phyloP scores from a whole-genome alignment of 2,329 filamentous ascomycete genomes.

The Zymoseptoria ardabiliae region DNA sequence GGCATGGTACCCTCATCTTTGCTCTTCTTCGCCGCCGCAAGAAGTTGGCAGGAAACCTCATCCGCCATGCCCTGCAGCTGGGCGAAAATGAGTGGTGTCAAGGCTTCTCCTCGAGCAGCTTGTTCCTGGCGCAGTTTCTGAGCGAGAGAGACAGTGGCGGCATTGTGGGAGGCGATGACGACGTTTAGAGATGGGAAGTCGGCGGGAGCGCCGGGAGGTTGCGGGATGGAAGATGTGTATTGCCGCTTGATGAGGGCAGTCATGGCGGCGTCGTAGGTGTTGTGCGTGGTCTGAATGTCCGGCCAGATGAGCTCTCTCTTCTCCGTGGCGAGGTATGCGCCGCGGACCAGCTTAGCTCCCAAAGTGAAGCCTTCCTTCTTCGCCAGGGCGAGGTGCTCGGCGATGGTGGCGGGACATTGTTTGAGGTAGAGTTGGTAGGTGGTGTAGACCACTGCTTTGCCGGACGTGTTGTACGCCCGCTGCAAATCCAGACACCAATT shows the following conservation, averaged over 20 bases:
- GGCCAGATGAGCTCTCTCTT: conserved; percentile 45
- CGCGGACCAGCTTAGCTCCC: conserved; percentile 51
- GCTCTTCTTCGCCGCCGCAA: conserved; percentile 39
- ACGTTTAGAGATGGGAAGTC: conserved; percentile 46
- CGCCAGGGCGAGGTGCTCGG: conserved; percentile 41
- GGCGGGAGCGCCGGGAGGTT: conserved; percentile 27
- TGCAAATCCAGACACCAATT: conserved; percentile 31
- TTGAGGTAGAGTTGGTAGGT: conserved; percentile 54
- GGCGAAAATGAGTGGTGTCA: conserved; percentile 54
- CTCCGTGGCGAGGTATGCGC: conserved; percentile 49
- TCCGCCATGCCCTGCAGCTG: conserved; percentile 96
- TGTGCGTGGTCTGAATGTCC: conserved; percentile 47
- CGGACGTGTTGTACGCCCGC: conserved; percentile 32
- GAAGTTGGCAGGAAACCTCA: conserved; percentile 61
- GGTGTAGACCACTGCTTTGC: conserved; percentile 64
- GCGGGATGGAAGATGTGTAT: conserved; percentile 50
- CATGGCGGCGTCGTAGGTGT: conserved; percentile 64
- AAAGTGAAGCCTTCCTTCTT: conserved; percentile 44
- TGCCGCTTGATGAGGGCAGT: conserved; percentile 57
- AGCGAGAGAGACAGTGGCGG: conserved; percentile 55
- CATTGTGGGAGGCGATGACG: conserved; percentile 79
- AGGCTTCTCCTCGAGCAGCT: conserved; percentile 31
- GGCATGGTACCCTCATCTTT: conserved; percentile 21
- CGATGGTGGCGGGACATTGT: conserved; percentile 37
- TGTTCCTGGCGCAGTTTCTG: conserved; percentile 44